phyloP scores from a whole-genome alignment of 2,329 filamentous ascomycete species.

The Fusarium mangiferae region DNA sequence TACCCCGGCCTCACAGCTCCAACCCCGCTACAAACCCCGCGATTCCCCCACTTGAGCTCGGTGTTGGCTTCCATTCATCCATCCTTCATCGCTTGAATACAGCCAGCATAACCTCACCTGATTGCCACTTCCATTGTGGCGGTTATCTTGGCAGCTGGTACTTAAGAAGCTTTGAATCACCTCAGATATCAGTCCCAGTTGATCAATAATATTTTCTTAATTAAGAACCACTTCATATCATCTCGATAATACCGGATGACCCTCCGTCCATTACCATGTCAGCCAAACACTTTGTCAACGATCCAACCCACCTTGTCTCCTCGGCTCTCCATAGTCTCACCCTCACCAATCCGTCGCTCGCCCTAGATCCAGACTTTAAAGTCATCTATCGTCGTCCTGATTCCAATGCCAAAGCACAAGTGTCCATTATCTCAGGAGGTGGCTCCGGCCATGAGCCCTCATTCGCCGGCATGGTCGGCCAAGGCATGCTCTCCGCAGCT shows the following conservation, averaged over 20 bases:
- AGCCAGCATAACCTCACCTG: constrained; percentile 6
- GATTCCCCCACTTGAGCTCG: constrained; percentile 24
- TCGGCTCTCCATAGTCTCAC: constrained; percentile 81
- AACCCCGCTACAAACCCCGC: constrained; percentile 23
- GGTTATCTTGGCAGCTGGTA: not conserved
- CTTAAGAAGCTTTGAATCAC: constrained; percentile 1
- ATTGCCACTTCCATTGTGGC: not conserved
- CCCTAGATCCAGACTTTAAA: constrained; percentile 82
- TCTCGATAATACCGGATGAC: constrained; percentile 1
- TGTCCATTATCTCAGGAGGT: constrained; percentile 87
- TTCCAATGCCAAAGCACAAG: constrained; percentile 63
- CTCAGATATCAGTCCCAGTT: not conserved
- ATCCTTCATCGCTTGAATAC: constrained; percentile 2
- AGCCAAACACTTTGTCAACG: constrained; percentile 88
- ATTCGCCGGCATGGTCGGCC: constrained; percentile 86
- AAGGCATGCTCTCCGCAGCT: constrained; percentile 80
- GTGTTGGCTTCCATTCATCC: not conserved
- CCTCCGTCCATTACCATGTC: constrained; percentile 53
- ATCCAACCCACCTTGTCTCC: constrained; percentile 81
- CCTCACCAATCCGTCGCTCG: constrained; percentile 84
- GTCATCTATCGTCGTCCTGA: constrained; percentile 79
- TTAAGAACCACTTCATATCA: not conserved
- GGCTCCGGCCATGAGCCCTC: constrained; percentile 92
- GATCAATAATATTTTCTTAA: not conserved
- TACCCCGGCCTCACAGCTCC: constrained; percentile 17